Base-by-base conservation (phyloP, 2,329 filamentous ascomycete genomes). In the Colletotrichum horii region DNA sequence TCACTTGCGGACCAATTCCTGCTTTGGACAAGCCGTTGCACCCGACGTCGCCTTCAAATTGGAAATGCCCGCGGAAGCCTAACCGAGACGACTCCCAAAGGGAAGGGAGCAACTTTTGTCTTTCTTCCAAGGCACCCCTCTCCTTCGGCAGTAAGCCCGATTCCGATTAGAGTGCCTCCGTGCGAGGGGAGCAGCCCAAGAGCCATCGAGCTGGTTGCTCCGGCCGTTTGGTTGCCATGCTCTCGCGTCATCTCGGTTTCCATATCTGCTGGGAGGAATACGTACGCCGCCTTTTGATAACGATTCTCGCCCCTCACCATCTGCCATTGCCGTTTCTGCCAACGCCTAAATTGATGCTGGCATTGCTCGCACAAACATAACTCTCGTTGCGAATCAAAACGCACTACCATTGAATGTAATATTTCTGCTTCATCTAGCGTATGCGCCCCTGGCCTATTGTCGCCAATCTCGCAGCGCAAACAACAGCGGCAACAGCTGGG, bases 401-500 rank as follows among this genome's bases (percentile, higher is more conserved):
- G 43, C 43, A 52, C 43, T 52, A 52, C 11, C n/a, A 52, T 52
- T 38, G 26, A 43, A 73, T 15, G 62, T 24, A 73, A 75, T 22
- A 43, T 56, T 15, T 71, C 72, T 75, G 68, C 61, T 43, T 67
- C 70, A 73, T 38, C 32, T 22, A 36, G 60, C 26, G 64, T 55
- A 66, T 64, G 64, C 56, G 68, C 68, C 55, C 61, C 62, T 62
- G 38, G 24, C 24, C 22, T 38, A 64, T 60, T 30, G 65, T 67
- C 70, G 70, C 74, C 70, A 76, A 69, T 69, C 58, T 74, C 30
- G 48, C 64, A 68, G 58, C 64, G 70, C 64, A 65, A 66, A 32
- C 70, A 62, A 48, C 34, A 66, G 62, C 61, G 15, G 36, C 26
- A 68, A 30, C 58, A 28, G 28, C 70, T 43, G 62, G 64, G 70